phyloP scores from a whole-genome alignment of 768 basidiomycete species.

The Inosperma sp. region DNA sequence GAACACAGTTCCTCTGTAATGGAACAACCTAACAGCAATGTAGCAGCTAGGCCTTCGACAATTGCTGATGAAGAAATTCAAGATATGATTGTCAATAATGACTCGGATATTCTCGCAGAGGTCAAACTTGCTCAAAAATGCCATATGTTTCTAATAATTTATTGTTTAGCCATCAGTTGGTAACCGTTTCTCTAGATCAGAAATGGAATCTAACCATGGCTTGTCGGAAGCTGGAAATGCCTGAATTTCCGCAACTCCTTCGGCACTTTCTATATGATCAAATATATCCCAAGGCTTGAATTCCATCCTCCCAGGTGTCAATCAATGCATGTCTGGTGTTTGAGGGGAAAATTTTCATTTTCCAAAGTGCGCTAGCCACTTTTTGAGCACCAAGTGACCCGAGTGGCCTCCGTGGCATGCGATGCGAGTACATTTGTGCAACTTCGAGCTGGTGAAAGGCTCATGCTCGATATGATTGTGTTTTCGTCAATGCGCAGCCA shows the following conservation, averaged over 20 bases:
- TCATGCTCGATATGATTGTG: slow-evolving; percentile 18
- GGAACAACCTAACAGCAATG: no score
- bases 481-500: slow-evolving; percentile 8
- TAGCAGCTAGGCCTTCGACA: no score
- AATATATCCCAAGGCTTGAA: no score
- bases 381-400: slow-evolving; percentile 35
- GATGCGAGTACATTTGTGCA: slow-evolving; percentile 25
- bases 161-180: background rate
- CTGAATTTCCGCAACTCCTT: no score
- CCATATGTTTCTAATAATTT: background rate
- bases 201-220: slow-evolving; percentile 1
- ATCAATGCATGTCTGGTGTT: slow-evolving; percentile 16
- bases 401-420: slow-evolving; percentile 27
- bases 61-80: slow-evolving; percentile 9
- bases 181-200: background rate
- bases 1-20: no score
- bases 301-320: background rate
- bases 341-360: no score
- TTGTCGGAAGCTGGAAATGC: background rate
- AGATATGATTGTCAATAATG: slow-evolving; percentile 10
- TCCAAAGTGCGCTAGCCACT: no score
- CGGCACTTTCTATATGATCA: no score
- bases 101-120: slow-evolving; percentile 9
- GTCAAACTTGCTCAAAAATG: slow-evolving; percentile 4
- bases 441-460: slow-evolving; percentile 25